Conservation (phyloP, 176 grass and related monocot genomes). For the Stipa capillata region DNA sequence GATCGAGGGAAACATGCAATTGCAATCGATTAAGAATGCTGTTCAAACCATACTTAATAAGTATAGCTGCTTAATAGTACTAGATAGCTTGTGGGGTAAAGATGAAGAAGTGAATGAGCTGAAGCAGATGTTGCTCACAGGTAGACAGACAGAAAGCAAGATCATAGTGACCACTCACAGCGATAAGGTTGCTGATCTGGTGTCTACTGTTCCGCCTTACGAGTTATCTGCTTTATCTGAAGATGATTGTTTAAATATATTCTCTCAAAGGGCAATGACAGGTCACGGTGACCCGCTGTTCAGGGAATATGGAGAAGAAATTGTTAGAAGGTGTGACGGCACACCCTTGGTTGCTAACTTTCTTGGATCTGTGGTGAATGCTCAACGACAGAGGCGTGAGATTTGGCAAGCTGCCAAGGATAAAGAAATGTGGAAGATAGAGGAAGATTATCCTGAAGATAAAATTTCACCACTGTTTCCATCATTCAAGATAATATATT, state of each 20-base stretch:
- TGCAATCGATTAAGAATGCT: conserved; percentile 37
- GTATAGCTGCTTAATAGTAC: conserved; percentile 30
- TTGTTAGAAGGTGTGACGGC: conserved; percentile 36
- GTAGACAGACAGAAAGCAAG: conserved; percentile 27
- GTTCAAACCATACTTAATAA: conserved; percentile 16
- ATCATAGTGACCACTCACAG: conserved; percentile 53
- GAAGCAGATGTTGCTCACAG: conserved; percentile 30
- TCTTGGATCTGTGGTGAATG: conserved; percentile 41
- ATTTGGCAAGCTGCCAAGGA: conserved; percentile 31
- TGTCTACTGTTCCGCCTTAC: conserved; percentile 23
- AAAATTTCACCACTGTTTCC: conserved; percentile 31
- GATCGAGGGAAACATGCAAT: conserved; percentile 22
- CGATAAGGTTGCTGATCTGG: conserved; percentile 29
- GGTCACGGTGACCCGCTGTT: conserved; percentile 20
- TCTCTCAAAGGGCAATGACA: conserved; percentile 32
- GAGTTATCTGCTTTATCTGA: conserved; percentile 31
- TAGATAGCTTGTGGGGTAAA: conserved; percentile 39
- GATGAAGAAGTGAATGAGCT: conserved; percentile 37
- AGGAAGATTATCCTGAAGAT: conserved; percentile 32
- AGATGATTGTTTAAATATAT: conserved; percentile 40
- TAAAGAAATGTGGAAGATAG: conserved; percentile 37
- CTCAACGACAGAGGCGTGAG: conserved; percentile 27
- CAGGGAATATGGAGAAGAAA: conserved; percentile 36
- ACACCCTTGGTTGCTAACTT: conserved; percentile 41
- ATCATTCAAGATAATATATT: conserved; percentile 40